Conservation (phyloP, 2,329 filamentous ascomycete species). For the Davidsoniella neocaledoniae region DNA sequence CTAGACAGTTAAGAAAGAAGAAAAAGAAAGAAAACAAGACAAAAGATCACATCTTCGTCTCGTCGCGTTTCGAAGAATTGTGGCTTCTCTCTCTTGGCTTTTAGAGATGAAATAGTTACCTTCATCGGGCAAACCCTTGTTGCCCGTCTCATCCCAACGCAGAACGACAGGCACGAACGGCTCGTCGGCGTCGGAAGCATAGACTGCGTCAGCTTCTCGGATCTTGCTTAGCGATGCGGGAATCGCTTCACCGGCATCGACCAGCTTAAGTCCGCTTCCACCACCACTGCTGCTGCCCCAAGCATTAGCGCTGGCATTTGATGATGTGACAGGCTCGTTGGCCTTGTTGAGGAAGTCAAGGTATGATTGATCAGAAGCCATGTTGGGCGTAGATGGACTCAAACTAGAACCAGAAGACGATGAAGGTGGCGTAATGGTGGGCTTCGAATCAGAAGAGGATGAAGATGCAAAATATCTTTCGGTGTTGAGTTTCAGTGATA, state of each 20-base stretch:
- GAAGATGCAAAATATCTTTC: too few relatives aligned
- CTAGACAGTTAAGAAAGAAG: too few relatives aligned
- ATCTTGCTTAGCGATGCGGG: conserved; percentile 39
- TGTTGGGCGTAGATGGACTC: conserved; percentile 18
- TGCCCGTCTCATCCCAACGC: conserved; percentile 35
- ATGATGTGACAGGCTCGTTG: conserved; percentile 48
- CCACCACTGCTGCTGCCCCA: conserved; percentile 6
- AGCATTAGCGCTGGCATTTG: conserved; percentile 15
- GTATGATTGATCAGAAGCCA: conserved; percentile 71
- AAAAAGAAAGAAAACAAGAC: too few relatives aligned
- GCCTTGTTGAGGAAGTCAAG: conserved; percentile 74
- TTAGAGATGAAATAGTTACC: conserved; percentile 26
- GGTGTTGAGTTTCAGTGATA: too few relatives aligned
- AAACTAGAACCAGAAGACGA: too few relatives aligned
- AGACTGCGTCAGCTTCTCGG: conserved; percentile 39
- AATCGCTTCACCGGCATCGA: conserved; percentile 37
- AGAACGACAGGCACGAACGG: conserved; percentile 64
- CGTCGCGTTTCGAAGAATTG: too few relatives aligned
- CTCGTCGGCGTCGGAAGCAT: conserved; percentile 71
- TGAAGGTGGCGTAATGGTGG: too few relatives aligned
- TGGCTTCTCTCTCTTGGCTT: too few relatives aligned
- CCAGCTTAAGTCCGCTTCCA: conserved; percentile 30
- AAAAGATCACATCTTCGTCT: neutral
- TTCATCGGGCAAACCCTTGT: conserved; percentile 40
- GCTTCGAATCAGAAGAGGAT: too few relatives aligned